Evolutionary conservation across 2,329 filamentous ascomycete genomes (phyloP).

Genomic region (Colletotrichum tofieldiae): DNA sequence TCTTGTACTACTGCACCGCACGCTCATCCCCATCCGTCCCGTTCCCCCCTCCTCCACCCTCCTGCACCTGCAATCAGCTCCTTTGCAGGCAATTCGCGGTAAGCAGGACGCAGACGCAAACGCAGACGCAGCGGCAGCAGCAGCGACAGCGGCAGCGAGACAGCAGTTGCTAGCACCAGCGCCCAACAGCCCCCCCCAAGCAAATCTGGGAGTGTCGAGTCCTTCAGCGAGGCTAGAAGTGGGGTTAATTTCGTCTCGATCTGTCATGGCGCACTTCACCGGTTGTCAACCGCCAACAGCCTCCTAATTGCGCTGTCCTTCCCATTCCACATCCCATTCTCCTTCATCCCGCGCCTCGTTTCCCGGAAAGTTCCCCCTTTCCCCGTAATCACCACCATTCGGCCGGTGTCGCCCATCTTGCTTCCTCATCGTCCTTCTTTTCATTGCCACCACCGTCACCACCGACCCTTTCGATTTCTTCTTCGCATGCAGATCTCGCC

Average conservation of each 20-base stretch:
- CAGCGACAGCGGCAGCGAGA: neutral
- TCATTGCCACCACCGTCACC: constrained; percentile 20
- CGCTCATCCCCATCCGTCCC: constrained; percentile 13
- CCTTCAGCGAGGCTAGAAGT: constrained; percentile 46
- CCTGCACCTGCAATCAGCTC: constrained; percentile 15
- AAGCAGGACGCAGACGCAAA: neutral
- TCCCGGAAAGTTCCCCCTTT: constrained; percentile 9
- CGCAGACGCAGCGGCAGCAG: constrained; percentile 1
- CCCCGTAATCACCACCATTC: constrained; percentile 9
- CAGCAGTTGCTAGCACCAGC: constrained; percentile 2
- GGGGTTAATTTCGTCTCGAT: constrained; percentile 46
- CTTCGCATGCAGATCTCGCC: constrained; percentile 38
- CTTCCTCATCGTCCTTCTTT: constrained; percentile 14
- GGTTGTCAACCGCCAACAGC: constrained; percentile 41
- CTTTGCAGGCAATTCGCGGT: constrained; percentile 8
- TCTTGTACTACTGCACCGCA: constrained; percentile 7
- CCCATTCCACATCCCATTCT: constrained; percentile 39
- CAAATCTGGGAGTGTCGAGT: constrained; percentile 17
- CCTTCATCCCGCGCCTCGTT: constrained; percentile 27
- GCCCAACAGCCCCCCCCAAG: constrained; percentile 1
- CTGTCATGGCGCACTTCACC: constrained; percentile 40
- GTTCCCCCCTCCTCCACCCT: constrained; percentile 13
- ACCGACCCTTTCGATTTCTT: constrained; percentile 5
- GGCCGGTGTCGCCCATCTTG: constrained; percentile 7
- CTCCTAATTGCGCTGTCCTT: constrained; percentile 39